Evolutionary conservation across 1,284 basidiomycete species (phyloP), one percentile per base, ranked within the genome.

Genomic region (Wolfiporia cocos): DNA sequence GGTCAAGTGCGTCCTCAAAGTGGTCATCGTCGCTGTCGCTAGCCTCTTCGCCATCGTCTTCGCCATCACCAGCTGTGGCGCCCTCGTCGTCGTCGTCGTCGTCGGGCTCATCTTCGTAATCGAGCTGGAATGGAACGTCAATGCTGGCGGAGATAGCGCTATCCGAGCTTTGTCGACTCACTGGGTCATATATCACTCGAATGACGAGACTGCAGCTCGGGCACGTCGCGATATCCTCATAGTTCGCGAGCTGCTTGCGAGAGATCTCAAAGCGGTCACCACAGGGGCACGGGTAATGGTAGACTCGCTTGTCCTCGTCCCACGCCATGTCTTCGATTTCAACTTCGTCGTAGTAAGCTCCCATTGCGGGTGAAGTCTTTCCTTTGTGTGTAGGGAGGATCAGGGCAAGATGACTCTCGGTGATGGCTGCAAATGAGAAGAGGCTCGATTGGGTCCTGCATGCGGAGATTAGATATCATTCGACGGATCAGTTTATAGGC

Each of bases 211-310:
- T 94, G 59, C 95, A 99, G 60, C 92, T 95, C 0, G 95, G 96
- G 68, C 95, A 99, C 41, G 81, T 92, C n/a, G 95, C 95, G 34
- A 96, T 82, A 57, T 99, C 96, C 57, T 98, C 95, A 36, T 84
- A 97, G 49, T 92, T 75, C 41, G 81, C 76, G 9, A 99, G 80
- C 66, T 98, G 94, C 54, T 70, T 69, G 51, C 85, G 79, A 15
- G 91, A 86, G 54, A 99, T 98, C 64, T 99, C 96, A 68, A 99
- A 99, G 30, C 93, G 83, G 68, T 99, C 96, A 19, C 95, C 95
- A 60, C 96, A 99, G 1, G 95, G 95, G 60, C 94, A 99, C 1
- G 96, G 96, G 63, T 95, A 97, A 68, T 98, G 93, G 56, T 82
- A 96, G 5, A 94, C 84, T 37, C 76, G 66, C 55, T 89, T 91